Base-by-base conservation (phyloP, 495 filamentous ascomycete genomes). In the Hypomontagnella monticulosa region DNA sequence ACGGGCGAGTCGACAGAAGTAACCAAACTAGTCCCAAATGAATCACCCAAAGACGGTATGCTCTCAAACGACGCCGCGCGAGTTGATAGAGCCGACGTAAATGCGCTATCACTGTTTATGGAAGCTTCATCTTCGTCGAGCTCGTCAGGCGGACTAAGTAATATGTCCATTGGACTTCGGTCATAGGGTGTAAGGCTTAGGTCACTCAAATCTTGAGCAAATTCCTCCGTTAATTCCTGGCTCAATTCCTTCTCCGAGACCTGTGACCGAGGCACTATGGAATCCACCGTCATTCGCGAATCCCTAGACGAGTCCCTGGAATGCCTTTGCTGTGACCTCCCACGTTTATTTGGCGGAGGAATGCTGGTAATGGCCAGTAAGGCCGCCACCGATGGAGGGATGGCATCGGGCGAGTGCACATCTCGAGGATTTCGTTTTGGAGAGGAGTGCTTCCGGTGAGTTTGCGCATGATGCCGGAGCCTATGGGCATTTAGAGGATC, bases 291-390 rank as follows among this genome's bases (percentile, higher is more conserved):
- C 77, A 83, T 84, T 67, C 84, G 81, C 41, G 80, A 79, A 15
- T 80, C 79, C 16, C 77, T 75, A 19, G 81, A 79, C 42, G 68
- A 61, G 6, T 73, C 68, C 27, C 54, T 63, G 10, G 47, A 58
- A 11, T 71, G 54, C 15, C 41, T 48, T 55, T 64, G 68, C 10
- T 56, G 57, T n/a, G 62, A 46, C 23, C 58, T 63, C 49, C 42
- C 50, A 33, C 68, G 65, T 23, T 68, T 54, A 11, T 71, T 80
- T 15, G 78, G 83, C 3, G 78, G 79, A 3, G 85, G 86, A 58
- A 88, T 88, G 57, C 76, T 80, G 49, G 86, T 88, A 52, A 85
- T 71, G 37, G 85, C 86, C 4, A 88, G 79, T 50, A 88, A 76
- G 3, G 84, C 84, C 0, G 85, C 86, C 43, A 87, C 83, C 0